phyloP scores from a whole-genome alignment of 768 basidiomycete genomes.

The Termitomyces sp. region DNA sequence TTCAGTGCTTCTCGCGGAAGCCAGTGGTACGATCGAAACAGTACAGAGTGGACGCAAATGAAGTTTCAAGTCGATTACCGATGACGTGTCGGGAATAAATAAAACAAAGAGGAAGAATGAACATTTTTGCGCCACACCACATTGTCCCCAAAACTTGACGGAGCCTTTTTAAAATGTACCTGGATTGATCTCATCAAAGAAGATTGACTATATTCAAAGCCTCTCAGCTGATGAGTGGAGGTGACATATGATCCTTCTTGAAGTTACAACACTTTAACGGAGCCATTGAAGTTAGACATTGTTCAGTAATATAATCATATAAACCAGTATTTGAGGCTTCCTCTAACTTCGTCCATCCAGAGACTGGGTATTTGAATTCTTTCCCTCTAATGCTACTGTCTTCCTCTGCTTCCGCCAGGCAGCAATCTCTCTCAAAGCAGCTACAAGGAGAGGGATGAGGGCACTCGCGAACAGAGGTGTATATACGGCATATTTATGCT shows the following conservation, averaged over 20 bases:
- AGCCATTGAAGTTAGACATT: background rate
- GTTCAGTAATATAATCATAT: background rate
- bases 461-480: slow-evolving; percentile 92
- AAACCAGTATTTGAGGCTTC: background rate
- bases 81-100: background rate
- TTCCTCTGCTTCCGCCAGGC: slow-evolving; percentile 47
- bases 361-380: background rate
- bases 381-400: background rate
- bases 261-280: background rate
- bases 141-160: background rate
- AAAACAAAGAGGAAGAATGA: background rate
- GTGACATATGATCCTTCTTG: background rate
- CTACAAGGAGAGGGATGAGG: slow-evolving; percentile 74
- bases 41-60: background rate
- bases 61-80: background rate
- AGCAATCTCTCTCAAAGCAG: slow-evolving; percentile 64
- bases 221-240: too few relatives aligned
- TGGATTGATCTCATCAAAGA: background rate
- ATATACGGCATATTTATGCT: slow-evolving; percentile 97
- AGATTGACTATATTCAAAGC: background rate
- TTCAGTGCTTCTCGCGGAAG: too few relatives aligned
- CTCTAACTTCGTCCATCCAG: background rate
- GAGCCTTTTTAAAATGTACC: background rate
- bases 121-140: background rate
- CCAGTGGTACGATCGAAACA: background rate